Conservation (phyloP, 2,329 filamentous ascomycete genomes). For the Clonostachys sp. region DNA sequence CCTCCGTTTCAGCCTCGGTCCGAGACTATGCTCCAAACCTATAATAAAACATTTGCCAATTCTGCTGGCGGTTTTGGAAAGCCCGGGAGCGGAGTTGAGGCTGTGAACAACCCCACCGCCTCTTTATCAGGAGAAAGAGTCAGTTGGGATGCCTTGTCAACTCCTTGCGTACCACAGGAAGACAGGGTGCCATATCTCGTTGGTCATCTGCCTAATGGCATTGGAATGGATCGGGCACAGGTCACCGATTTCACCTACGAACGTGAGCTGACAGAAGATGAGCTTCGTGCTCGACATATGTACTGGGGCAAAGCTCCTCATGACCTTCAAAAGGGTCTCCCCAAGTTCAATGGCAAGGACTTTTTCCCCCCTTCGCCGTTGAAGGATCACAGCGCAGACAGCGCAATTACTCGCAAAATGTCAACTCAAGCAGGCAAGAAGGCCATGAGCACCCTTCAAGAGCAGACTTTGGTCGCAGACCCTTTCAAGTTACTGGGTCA, state of each 20-base stretch:
- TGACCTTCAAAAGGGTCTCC: slow-evolving; percentile 43
- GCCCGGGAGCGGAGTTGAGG: too few relatives aligned
- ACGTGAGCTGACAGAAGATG: slow-evolving; percentile 53
- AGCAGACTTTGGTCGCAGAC: slow-evolving; percentile 7
- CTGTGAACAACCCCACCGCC: too few relatives aligned
- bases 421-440: background rate
- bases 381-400: slow-evolving; percentile 18
- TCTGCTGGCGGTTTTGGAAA: too few relatives aligned
- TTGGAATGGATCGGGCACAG: slow-evolving; percentile 31
- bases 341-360: slow-evolving; percentile 61
- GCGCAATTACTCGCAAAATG: background rate
- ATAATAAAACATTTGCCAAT: too few relatives aligned
- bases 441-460: background rate
- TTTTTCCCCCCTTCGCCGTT: slow-evolving; percentile 55
- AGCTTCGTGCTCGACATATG: slow-evolving; percentile 52
- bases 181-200: slow-evolving; percentile 45
- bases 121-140: too few relatives aligned
- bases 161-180: too few relatives aligned
- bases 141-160: too few relatives aligned
- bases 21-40: background rate
- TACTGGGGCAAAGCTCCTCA: slow-evolving; percentile 57
- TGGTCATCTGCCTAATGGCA: slow-evolving; percentile 41
- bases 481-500: slow-evolving; percentile 12
- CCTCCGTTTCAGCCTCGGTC: slow-evolving; percentile 41
- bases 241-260: slow-evolving; percentile 48